A percentile compares a stretch with the other conserved stretches of the same genome.
phyloP scores from a whole-genome alignment of 371 early-diverging fungal genomes.

The Funneliformis caledonium region DNA sequence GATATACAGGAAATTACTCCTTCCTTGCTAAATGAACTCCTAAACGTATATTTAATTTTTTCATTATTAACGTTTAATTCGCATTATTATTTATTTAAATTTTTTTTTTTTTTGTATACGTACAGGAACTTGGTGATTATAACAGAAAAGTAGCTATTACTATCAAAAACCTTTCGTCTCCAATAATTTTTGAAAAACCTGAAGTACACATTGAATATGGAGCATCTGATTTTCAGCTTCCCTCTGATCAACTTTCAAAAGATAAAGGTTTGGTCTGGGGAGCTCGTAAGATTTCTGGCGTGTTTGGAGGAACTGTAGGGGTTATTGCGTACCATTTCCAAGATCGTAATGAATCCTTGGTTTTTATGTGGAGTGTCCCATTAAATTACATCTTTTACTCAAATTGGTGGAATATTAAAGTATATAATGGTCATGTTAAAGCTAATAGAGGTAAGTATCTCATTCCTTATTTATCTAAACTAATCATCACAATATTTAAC shows the following conservation, averaged over 20 bases:
- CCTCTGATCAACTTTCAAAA: background rate
- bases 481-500: background rate
- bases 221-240: background rate
- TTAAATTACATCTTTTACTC: background rate
- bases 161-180: conserved; percentile 4
- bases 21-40: no score
- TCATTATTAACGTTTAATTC: no score
- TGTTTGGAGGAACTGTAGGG: background rate
- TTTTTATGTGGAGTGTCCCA: conserved; percentile 20
- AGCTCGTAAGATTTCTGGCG: background rate
- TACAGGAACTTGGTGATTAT: background rate
- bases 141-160: conserved; percentile 7
- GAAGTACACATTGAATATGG: background rate
- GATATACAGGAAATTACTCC: no score
- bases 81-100: no score
- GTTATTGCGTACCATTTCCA: conserved; percentile 7
- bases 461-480: background rate
- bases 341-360: background rate
- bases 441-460: background rate
- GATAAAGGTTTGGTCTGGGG: conserved; percentile 14
- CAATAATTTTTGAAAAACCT: conserved; percentile 5
- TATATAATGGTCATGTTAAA: background rate
- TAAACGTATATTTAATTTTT: no score
- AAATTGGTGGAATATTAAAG: conserved; percentile 13
- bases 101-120: background rate